Evolutionary conservation across 2,329 filamentous ascomycete species (phyloP).

Genomic region (Trichoderma sp.): DNA sequence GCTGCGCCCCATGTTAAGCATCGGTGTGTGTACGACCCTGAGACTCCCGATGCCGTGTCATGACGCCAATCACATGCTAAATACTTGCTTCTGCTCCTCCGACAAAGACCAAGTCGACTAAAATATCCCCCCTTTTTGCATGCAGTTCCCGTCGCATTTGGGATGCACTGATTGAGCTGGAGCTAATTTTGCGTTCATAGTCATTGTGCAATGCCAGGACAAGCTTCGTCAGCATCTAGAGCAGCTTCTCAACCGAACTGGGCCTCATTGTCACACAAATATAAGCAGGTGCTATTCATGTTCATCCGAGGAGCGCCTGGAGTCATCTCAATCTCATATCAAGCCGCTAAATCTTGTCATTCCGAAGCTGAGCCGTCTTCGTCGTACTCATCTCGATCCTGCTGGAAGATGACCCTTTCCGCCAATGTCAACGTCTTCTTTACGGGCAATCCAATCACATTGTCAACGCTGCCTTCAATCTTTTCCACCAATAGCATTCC

Average conservation of each 20-base stretch:
- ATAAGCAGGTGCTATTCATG: background rate
- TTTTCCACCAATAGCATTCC: constrained; percentile 82
- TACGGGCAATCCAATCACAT: constrained; percentile 87
- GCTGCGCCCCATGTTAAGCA: background rate
- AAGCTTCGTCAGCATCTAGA: background rate
- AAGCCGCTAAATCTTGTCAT: background rate
- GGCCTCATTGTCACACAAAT: background rate
- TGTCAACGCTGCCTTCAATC: constrained; percentile 88
- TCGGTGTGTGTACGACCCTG: background rate
- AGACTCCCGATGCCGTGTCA: background rate
- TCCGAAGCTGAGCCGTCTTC: constrained; percentile 46
- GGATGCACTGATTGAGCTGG: background rate
- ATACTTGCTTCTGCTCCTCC: background rate
- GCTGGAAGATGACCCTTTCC: constrained; percentile 79
- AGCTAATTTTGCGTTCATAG: background rate
- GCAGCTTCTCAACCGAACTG: too few species aligned
- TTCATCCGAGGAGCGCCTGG: background rate
- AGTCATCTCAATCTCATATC: background rate
- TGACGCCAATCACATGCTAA: constrained; percentile 11
- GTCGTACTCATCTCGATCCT: constrained; percentile 60
- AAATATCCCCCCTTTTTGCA: background rate
- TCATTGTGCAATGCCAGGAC: background rate
- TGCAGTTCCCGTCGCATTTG: background rate
- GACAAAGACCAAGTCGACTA: background rate
- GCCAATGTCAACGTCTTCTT: constrained; percentile 74